Conservation (phyloP, 2,329 filamentous ascomycete species). For the Diaporthe vaccinii region DNA sequence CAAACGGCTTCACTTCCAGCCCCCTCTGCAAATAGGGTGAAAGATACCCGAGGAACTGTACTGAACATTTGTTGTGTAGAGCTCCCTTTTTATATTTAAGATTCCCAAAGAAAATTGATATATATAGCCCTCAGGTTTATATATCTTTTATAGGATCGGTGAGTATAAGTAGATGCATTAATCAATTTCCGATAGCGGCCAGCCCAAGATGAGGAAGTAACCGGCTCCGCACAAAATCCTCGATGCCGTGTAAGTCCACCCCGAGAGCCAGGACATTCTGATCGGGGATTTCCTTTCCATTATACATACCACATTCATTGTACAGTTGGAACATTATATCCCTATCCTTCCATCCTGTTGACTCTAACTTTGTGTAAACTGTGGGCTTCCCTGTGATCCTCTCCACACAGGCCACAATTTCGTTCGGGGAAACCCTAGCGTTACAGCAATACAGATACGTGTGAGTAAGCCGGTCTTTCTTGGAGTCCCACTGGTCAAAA, state of each 20-base stretch:
- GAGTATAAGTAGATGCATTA: not conserved
- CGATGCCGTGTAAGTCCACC: constrained; percentile 22
- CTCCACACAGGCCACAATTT: constrained; percentile 27
- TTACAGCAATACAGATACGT: constrained; percentile 34
- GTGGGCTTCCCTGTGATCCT: constrained; percentile 24
- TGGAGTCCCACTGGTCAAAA: constrained; percentile 35
- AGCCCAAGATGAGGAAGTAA: constrained; percentile 35
- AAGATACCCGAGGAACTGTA: too few relatives aligned
- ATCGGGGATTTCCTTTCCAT: constrained; percentile 20
- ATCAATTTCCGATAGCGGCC: not conserved
- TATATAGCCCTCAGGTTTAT: too few relatives aligned
- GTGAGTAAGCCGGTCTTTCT: constrained; percentile 19
- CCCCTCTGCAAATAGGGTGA: too few relatives aligned
- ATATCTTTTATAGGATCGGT: too few relatives aligned
- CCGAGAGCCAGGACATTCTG: constrained; percentile 30
- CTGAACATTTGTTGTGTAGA: too few relatives aligned
- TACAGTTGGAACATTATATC: constrained; percentile 34
- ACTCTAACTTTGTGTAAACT: constrained; percentile 20
- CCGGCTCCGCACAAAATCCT: constrained; percentile 32
- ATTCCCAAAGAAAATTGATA: too few relatives aligned
- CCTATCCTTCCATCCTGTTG: constrained; percentile 34
- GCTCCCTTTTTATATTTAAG: too few relatives aligned
- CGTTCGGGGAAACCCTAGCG: constrained; percentile 14
- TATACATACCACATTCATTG: constrained; percentile 33
- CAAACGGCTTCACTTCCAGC: not conserved